Base-by-base conservation (phyloP, 139 green algal genomes). In the Chlorella sp. region DNA sequence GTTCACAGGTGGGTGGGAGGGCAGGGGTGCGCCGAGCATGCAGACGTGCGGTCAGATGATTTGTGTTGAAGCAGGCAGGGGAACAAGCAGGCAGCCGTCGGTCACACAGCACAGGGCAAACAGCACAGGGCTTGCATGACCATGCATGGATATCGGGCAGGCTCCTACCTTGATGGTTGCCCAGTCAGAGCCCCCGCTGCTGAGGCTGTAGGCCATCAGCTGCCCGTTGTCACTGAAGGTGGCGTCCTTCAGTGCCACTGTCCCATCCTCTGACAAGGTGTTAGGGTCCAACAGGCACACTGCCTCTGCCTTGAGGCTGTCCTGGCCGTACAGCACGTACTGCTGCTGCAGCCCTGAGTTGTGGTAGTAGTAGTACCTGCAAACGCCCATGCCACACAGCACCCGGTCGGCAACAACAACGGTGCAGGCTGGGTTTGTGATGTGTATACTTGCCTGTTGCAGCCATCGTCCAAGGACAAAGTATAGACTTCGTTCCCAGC, bases 201-300 rank as follows among this genome's bases (percentile, higher is more conserved):
- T 81, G 5, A 94, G 72, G 23, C 66, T 82, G 83, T 96, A 97
- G 1, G 91, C 86, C 71, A 93, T 35, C 30, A 88, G 74, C 6
- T 63, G 70, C 60, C 91, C 93, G 67, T 93, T 76, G 62, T 96
- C 82, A 72, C 74, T 69, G 31, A 42, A 69, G 24, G 35, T 27
- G 30, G 36, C 36, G 30, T 42, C 59, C 20, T 64, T 73, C 5
- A 92, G 79, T 33, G 87, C 82, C 14, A 90, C 69, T 33, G 66
- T 77, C 24, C 70, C 66, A 23, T 82, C 66, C 29, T 69, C 36
- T 49, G 63, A 76, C 5, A 96, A 84, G 1, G 74, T 87, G 88
- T 98, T 98, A 71, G 93, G 93, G 85, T 98, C 92, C 17, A 97
- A 74, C n/a, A 98, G 80, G 26, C 95, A 70, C 3, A 61, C 67